Evolutionary conservation across 148 eudicot species (phyloP).

Genomic region (Hydrangea macrophylla): DNA sequence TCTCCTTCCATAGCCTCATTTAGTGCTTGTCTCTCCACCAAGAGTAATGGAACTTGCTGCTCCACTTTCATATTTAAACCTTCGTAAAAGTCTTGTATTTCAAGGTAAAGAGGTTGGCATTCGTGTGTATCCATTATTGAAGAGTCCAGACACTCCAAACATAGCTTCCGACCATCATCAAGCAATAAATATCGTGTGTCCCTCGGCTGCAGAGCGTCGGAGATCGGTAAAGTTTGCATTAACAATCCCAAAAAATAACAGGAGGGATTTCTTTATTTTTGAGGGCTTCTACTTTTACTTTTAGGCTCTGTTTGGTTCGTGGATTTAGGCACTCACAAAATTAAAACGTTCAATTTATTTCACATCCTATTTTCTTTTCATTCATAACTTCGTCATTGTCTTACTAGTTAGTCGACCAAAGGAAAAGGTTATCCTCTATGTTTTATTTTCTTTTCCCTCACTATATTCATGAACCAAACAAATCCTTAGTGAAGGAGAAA

Average conservation of each 20-base stretch:
- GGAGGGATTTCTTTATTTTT: background rate
- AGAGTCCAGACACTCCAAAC: conserved; percentile 91
- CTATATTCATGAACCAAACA: no score
- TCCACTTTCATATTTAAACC: conserved; percentile 90
- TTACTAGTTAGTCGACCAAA: no score
- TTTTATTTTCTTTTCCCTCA: no score
- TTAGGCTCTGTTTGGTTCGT: no score
- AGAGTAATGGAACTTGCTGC: conserved; percentile 84
- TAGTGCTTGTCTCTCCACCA: conserved; percentile 96
- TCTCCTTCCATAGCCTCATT: conserved; percentile 99
- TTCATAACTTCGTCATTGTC: no score
- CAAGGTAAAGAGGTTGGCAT: conserved; percentile 94
- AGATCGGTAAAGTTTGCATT: background rate
- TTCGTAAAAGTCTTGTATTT: conserved; percentile 92
- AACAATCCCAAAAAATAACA: background rate
- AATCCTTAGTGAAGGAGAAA: no score
- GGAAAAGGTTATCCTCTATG: no score
- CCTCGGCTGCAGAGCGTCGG: conserved; percentile 73
- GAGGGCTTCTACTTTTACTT: background rate
- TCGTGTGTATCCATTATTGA: conserved; percentile 93
- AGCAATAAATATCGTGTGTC: conserved; percentile 67
- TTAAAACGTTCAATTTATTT: no score
- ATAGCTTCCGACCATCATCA: conserved; percentile 93
- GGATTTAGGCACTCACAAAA: no score
- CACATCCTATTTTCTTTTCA: no score